Evolutionary conservation across 441 rosid genomes (phyloP).

Genomic region (Melianthus villosus): DNA sequence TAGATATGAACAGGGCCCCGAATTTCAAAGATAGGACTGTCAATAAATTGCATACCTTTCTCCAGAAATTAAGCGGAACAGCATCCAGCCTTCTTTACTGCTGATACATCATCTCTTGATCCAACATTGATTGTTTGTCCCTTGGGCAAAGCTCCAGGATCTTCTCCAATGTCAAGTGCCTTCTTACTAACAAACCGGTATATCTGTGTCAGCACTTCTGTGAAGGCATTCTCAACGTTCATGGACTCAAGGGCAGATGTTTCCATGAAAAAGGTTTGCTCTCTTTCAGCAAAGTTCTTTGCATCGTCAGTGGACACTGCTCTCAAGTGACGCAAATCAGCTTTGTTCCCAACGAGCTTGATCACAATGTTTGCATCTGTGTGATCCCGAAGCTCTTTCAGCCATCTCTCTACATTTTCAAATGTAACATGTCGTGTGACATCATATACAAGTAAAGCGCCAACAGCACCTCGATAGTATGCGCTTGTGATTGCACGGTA

Average conservation of each 20-base stretch:
- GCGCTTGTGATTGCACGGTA: constrained; percentile 2
- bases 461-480: constrained; percentile 2
- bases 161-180: constrained; percentile 30
- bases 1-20: too few relatives aligned
- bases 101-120: constrained; percentile 39
- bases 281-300: constrained; percentile 35
- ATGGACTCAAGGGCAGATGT: constrained; percentile 49
- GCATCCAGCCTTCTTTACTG: constrained; percentile 38
- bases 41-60: too few relatives aligned
- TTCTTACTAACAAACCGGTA: constrained; percentile 36
- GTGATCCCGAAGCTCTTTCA: not conserved
- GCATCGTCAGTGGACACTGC: constrained; percentile 48
- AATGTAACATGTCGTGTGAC: not conserved
- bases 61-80: constrained; percentile 40
- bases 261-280: constrained; percentile 47
- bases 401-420: constrained; percentile 1
- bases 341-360: not conserved
- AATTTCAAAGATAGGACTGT: too few relatives aligned
- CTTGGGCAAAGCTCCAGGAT: constrained; percentile 33
- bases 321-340: constrained; percentile 13
- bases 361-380: not conserved
- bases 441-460: not conserved
- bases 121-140: constrained; percentile 43
- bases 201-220: constrained; percentile 39
- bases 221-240: constrained; percentile 46